Evolutionary conservation across 805 yeast genomes (phyloP), one percentile per base, ranked within the genome.

Genomic region (Wickerhamiella australiensis): DNA sequence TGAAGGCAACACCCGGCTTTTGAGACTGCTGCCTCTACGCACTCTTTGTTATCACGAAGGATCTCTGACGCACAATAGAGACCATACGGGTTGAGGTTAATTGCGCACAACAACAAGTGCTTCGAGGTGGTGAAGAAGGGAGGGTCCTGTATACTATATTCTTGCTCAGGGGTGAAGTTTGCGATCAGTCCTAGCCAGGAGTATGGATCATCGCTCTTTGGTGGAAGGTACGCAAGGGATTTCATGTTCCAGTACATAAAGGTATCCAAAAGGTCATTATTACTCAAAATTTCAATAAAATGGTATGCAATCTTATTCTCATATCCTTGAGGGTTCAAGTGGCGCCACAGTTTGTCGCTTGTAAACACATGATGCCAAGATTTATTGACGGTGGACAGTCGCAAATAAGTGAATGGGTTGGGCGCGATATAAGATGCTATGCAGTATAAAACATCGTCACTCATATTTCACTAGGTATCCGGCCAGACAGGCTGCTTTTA

Each of bases 301-400:
- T 37, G 42, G 15, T 12, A 22, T 3, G 23, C 26, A 15, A 37
- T 20, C 6, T 22, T 22, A 20, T 17, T 21, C 6, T 37, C 13
- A 15, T 20, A 9, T 9, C 42, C 42, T 3, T 37, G 5, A n/a
- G 42, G 42, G 15, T 37, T 37, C 13, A 43, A 12, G 23, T 21
- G 21, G 21, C 21, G 17, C 47, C 47, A 45, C 15, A 35, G 17
- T 22, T 18, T 21, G 21, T 45, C 47, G 23, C 42, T 35, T 17
- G 36, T 35, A 12, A 45, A 45, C 8, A 45, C 35, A 5, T 18
- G 21, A 17, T 45, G 35, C 35, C 35, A 45, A 11, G 20, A 13
- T 17, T 26, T 20, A 17, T 6, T 23, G 26, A 45, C 47, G 41
- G 25, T 33, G 6, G 42, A 25, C 18, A 45, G 33, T 5, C 41